phyloP scores from a whole-genome alignment of 495 filamentous ascomycete species.

The Penicillium coprophilum region DNA sequence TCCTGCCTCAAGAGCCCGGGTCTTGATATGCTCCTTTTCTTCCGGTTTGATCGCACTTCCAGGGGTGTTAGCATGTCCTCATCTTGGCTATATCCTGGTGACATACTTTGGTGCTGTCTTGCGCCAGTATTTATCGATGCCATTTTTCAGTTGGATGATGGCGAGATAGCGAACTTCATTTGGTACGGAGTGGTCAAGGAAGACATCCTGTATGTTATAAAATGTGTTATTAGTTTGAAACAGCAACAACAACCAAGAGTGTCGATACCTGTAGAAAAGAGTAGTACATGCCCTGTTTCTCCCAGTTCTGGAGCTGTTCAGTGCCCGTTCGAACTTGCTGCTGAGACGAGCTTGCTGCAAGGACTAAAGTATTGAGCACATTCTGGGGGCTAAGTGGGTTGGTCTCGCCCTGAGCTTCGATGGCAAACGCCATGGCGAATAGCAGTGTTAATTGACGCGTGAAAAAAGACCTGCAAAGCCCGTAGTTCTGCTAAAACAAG shows the following conservation, averaged over 20 bases:
- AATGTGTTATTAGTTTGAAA: conserved; percentile 6
- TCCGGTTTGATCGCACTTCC: conserved; percentile 66
- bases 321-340: conserved; percentile 75
- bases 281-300: conserved; percentile 72
- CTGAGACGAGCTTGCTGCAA: conserved; percentile 71
- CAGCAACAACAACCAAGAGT: neutral
- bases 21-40: conserved; percentile 73
- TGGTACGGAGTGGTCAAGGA: conserved; percentile 73
- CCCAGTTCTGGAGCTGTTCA: conserved; percentile 84
- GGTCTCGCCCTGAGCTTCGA: conserved; percentile 60
- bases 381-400: conserved; percentile 64
- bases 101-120: conserved; percentile 63
- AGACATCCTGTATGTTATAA: conserved; percentile 57
- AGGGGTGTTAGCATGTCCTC: conserved; percentile 20
- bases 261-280: conserved; percentile 66
- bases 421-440: conserved; percentile 39
- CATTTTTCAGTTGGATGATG: conserved; percentile 93
- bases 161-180: conserved; percentile 79
- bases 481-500: neutral
- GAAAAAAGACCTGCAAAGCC: conserved; percentile 1
- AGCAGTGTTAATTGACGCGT: conserved; percentile 6
- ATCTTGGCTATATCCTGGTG: neutral
- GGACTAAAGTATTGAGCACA: conserved; percentile 67
- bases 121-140: conserved; percentile 92
- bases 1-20: conserved; percentile 66